Evolutionary conservation across 257 asterid genomes (phyloP).

Genomic region (Scutellaria baicalensis): DNA sequence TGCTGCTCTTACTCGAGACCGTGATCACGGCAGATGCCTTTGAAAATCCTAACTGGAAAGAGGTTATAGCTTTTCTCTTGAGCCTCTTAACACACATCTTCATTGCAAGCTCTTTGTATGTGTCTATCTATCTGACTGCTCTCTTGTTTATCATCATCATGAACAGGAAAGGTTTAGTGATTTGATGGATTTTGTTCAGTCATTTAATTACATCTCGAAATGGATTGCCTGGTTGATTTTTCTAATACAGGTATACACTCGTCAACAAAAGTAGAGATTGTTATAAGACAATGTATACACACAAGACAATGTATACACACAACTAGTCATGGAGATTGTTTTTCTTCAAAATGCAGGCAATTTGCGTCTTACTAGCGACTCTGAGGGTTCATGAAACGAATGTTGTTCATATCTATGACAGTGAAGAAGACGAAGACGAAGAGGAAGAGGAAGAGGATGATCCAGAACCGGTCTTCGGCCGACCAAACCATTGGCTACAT

Average conservation of each 20-base stretch:
- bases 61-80: constrained; percentile 18
- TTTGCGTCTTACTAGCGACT: constrained; percentile 40
- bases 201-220: constrained; percentile 25
- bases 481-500: not conserved
- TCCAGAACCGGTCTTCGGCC: constrained; percentile 18
- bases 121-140: not conserved
- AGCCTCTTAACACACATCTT: not conserved
- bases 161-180: constrained; percentile 37
- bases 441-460: constrained; percentile 11
- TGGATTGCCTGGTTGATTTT: constrained; percentile 28
- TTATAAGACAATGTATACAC: not conserved
- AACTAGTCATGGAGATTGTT: not conserved
- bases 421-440: constrained; percentile 19
- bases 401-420: constrained; percentile 9
- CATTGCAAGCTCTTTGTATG: not conserved
- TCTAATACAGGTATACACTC: constrained; percentile 36
- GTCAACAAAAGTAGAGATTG: not conserved
- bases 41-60: constrained; percentile 37
- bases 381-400: constrained; percentile 26
- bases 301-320: not conserved
- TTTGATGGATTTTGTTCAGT: constrained; percentile 29
- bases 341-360: constrained; percentile 33
- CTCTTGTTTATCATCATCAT: constrained; percentile 23
- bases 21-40: constrained; percentile 32
- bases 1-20: constrained; percentile 38